Conservation (phyloP, 371 early-diverging fungal genomes). For the Mortierella sp. region DNA sequence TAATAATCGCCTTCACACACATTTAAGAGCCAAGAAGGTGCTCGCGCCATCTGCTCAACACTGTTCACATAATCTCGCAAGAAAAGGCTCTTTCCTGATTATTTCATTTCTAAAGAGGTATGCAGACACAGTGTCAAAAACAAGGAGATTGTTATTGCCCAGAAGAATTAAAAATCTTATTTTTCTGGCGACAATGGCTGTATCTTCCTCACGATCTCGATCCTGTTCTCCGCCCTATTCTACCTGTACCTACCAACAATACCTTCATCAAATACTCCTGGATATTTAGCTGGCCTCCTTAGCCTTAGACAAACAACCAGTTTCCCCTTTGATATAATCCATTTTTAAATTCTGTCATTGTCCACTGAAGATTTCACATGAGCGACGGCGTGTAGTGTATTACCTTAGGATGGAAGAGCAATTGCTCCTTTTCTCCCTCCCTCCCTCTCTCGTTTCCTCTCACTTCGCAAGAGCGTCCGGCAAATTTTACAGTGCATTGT, state of each 20-base stretch:
- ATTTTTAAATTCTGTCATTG: neutral
- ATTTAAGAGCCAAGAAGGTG: neutral
- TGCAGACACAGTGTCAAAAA: neutral
- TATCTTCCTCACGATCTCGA: neutral
- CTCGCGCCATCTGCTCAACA: neutral
- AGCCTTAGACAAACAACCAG: neutral
- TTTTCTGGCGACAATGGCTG: no score
- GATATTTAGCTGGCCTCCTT: neutral
- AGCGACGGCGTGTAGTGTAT: neutral
- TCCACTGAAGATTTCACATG: neutral
- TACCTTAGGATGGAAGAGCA: neutral
- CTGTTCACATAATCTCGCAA: neutral
- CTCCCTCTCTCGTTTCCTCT: neutral
- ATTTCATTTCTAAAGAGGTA: neutral
- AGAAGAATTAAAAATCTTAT: neutral
- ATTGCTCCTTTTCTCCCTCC: neutral
- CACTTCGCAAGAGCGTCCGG: no score
- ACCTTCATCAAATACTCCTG: neutral
- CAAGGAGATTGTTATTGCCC: neutral
- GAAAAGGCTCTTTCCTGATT: neutral
- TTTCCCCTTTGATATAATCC: conserved; percentile 7
- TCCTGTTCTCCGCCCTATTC: neutral
- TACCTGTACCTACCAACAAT: neutral
- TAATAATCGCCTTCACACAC: neutral
- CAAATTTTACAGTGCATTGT: neutral